Evolutionary conservation across 1,139 yeast species (phyloP), one percentile per base, ranked within the genome.

Genomic region (Candida glucosophila): DNA sequence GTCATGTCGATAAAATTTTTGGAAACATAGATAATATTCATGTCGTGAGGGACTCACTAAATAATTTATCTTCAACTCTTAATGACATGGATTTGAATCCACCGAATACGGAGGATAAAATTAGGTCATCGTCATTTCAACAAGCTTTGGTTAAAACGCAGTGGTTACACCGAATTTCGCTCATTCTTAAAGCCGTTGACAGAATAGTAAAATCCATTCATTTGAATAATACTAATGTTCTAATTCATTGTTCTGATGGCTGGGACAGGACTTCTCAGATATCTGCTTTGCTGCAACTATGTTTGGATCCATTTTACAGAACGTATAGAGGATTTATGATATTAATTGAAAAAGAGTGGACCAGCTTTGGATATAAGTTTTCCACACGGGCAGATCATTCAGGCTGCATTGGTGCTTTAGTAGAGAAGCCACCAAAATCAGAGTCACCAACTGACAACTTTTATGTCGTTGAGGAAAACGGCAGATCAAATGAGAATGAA

Each of bases 221-320:
- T 34, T 71, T 78, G 41, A 82, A 85, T 45, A 76, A 78, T 33
- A 80, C 93, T 9, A 92, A 88, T 49, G 72, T 90, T 5, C 49
- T 90, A 5, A 70, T 92, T 7, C 98, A 90, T 53, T 90, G 98
- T 47, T 86, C 96, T 0, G 98, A 90, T 55, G 98, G 98, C 1
- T 90, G 98, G 98, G 98, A 90, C 48, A 63, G 98, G 32, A 92
- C 98, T 0, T 74, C 96, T 0, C 97, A 90, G 46, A 72, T 88
- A 1, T 71, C 88, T 6, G 80, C 95, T 4, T 55, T 90, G 32
- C 75, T 88, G 22, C 93, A 90, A 50, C 55, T 92, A 5, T 83
- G 95, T 44, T 61, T 88, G 13, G 98, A 92, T 49, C 97, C 97
- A 0, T 85, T 71, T 46, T 90, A 69, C 50, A 66, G 98, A 37